Evolutionary conservation across 805 yeast genomes (phyloP).

Genomic region (Hanseniaspora guilliermondii): DNA sequence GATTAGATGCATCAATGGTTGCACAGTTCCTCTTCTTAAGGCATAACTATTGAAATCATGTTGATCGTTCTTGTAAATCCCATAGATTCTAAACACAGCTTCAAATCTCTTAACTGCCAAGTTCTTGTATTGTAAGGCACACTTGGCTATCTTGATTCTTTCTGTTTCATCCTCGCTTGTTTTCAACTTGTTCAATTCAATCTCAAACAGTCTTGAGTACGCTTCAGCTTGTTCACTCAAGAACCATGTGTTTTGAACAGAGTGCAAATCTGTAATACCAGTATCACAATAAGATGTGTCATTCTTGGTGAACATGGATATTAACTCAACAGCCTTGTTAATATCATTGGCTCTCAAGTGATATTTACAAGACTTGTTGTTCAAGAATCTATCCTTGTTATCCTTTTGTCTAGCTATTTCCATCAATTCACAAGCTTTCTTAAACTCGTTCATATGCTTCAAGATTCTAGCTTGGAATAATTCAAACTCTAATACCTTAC

Average conservation of each 20-base stretch:
- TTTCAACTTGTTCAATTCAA: slow-evolving; percentile 14
- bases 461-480: slow-evolving; percentile 68
- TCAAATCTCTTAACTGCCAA: slow-evolving; percentile 67
- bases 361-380: slow-evolving; percentile 78
- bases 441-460: slow-evolving; percentile 54
- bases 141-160: slow-evolving; percentile 29
- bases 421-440: slow-evolving; percentile 53
- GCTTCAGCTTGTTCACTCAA: slow-evolving; percentile 75
- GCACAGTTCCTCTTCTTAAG: slow-evolving; percentile 78
- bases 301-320: slow-evolving; percentile 73
- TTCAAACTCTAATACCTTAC: slow-evolving; percentile 73
- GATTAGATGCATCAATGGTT: slow-evolving; percentile 65
- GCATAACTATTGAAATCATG: slow-evolving; percentile 90
- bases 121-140: slow-evolving; percentile 42
- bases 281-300: slow-evolving; percentile 50
- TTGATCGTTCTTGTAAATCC: slow-evolving; percentile 69
- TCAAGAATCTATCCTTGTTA: slow-evolving; percentile 81
- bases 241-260: slow-evolving; percentile 88
- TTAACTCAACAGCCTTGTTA: slow-evolving; percentile 59
- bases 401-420: slow-evolving; percentile 64
- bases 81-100: slow-evolving; percentile 54
- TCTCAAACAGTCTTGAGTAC: slow-evolving; percentile 45
- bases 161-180: slow-evolving; percentile 21
- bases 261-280: slow-evolving; percentile 75
- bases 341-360: slow-evolving; percentile 61